Evolutionary conservation across 768 basidiomycete species (phyloP), one percentile per base, ranked within the genome.

Genomic region (Sporobolomyces pararoseus): DNA sequence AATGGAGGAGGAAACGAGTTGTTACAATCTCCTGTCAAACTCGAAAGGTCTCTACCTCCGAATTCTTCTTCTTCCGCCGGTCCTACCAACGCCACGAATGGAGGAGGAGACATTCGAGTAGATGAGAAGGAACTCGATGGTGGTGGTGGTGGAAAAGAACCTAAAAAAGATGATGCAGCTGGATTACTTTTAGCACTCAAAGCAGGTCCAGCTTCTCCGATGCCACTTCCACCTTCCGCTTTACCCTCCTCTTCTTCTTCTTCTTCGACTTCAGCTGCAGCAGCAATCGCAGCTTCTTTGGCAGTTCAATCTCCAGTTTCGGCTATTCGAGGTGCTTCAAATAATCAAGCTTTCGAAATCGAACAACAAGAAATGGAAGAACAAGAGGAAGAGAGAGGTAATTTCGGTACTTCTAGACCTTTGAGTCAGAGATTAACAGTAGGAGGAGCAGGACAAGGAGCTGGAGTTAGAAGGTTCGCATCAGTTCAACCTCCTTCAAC

Each of bases 161-260:
- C 23, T 31, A 35, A n/a, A 42, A 53, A 31, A 44, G 51, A 71
- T 17, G 70, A 71, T 27, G 70, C 66, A 4, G 70, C 70, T 34
- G 70, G 65, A 3, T 47, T 71, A 54, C 13, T 71, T 0, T 55
- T 71, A 25, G 70, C 70, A 4, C 61, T 71, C 47, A 66, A 67
- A 47, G 65, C 65, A 7, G 70, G 70, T 19, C 70, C 70, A 21
- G 31, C n/a, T 0, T 54, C 51, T 2, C 69, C 69, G 6, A 65
- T 70, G 63, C 21, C 34, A 17, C 27, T 44, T n/a, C 10, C 58
- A n/a, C 19, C 34, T 12, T 35, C 25, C 10, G 27, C 49, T 39
- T 13, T 2, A 14, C 58, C 31, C 51, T 53, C 37, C 7, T 7
- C 42, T 21, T 44, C 57, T n/a, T n/a, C n/a, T 32, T 21, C 19